phyloP scores from a whole-genome alignment of 2,329 filamentous ascomycete genomes.

The Colletotrichum sp. region DNA sequence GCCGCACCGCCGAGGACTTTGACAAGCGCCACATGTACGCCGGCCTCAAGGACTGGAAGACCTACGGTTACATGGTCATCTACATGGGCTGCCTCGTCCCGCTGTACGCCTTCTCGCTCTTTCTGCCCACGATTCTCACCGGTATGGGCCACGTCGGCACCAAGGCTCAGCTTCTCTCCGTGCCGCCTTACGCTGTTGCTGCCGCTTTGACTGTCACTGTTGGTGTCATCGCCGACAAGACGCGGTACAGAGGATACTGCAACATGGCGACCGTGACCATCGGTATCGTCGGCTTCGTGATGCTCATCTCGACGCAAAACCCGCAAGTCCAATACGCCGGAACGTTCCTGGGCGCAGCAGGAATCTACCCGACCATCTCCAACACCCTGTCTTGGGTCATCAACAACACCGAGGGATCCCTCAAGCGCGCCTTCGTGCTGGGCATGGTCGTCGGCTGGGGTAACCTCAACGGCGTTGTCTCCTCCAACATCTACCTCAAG shows the following conservation, averaged over 20 bases:
- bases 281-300: conserved; percentile 69
- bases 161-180: conserved; percentile 59
- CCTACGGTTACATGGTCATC: conserved; percentile 53
- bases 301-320: conserved; percentile 62
- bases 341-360: conserved; percentile 71
- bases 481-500: conserved; percentile 66
- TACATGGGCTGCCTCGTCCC: conserved; percentile 54
- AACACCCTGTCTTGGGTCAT: conserved; percentile 75
- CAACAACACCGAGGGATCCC: conserved; percentile 67
- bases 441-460: conserved; percentile 81
- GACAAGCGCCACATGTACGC: conserved; percentile 73
- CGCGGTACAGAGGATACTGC: conserved; percentile 66
- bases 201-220: conserved; percentile 66
- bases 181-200: conserved; percentile 65
- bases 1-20: conserved; percentile 74
- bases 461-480: conserved; percentile 75
- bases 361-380: conserved; percentile 73
- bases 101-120: conserved; percentile 57
- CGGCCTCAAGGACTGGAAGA: conserved; percentile 80
- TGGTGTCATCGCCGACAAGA: conserved; percentile 70
- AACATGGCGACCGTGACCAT: conserved; percentile 68
- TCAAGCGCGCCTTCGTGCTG: conserved; percentile 74
- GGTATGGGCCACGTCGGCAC: conserved; percentile 34
- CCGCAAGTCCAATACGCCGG: conserved; percentile 70
- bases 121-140: conserved; percentile 63